Base-by-base conservation (phyloP, 441 rosid species). In the Mallotus repandus region DNA sequence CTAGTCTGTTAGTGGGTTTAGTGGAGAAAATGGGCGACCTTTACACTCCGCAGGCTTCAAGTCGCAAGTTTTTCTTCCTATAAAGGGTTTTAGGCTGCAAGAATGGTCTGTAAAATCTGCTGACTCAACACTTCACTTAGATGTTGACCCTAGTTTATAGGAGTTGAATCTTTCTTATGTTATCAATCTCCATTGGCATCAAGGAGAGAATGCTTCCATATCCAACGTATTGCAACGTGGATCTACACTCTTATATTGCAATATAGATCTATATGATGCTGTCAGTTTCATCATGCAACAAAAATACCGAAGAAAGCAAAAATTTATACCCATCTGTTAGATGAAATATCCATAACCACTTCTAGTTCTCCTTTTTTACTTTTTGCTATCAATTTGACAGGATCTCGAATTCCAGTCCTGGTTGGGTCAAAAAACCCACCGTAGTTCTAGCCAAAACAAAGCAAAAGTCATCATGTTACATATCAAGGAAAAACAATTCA, bases 191-290 rank as follows among this genome's bases (percentile, higher is more conserved):
- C 99, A 45, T 98, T 89, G 38, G 94, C 99, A 68, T 98, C 98
- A 19, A 96, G 87, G 72, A 93, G 92, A 78, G 98, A 96, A 73
- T 93, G 99, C 82, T 91, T 93, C 99, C 99, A 68, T 78, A 96
- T 72, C 32, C 98, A n/a, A n/a, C n/a, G n/a, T n/a, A n/a, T n/a
- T n/a, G n/a, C n/a, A n/a, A n/a, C n/a, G n/a, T n/a, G n/a, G 84
- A 85, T 91, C 98, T 64, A 93, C 90, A 75, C 87, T 89, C 87
- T 96, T 96, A 86, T 91, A 96, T 53, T 94, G 86, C 72, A 93
- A 75, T 50, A 98, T 96, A 18, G 97, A 96, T 64, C 98, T 98
- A 87, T 96, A 96, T 15, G 99, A 96, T 72, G 92, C 98, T 96
- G 81, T 55, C 66, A 66, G 52, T 76, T 35, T 41, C 29, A 58